Conservation (phyloP, 345 rosid genomes). For the Anacardium occidentale region DNA sequence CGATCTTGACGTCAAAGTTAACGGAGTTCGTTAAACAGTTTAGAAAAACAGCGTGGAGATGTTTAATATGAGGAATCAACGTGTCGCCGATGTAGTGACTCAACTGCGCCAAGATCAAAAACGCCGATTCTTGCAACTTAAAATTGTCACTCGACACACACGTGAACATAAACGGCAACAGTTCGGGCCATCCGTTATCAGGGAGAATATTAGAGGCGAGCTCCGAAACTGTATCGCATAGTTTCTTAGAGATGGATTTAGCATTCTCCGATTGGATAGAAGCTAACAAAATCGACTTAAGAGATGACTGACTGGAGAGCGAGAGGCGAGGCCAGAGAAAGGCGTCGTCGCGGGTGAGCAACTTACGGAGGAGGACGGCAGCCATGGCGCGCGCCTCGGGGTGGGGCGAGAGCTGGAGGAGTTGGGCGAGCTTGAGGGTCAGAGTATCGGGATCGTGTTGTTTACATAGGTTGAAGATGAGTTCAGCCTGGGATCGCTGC, state of each 20-base stretch:
- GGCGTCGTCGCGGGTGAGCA: constrained; percentile 84
- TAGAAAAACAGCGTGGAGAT: constrained; percentile 77
- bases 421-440: constrained; percentile 76
- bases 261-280: constrained; percentile 77
- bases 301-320: constrained; percentile 64
- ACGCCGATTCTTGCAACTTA: constrained; percentile 88
- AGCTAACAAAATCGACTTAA: constrained; percentile 69
- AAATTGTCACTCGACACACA: constrained; percentile 79
- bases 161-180: constrained; percentile 90
- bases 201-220: constrained; percentile 84
- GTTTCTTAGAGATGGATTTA: constrained; percentile 78
- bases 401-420: constrained; percentile 71
- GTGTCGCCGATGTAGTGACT: constrained; percentile 89
- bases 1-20: constrained; percentile 83
- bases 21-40: constrained; percentile 58
- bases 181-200: constrained; percentile 95
- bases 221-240: constrained; percentile 94
- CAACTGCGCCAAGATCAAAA: constrained; percentile 86
- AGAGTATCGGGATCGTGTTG: constrained; percentile 84
- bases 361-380: constrained; percentile 90
- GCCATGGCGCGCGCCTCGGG: constrained; percentile 91
- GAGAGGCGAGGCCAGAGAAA: constrained; percentile 88
- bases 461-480: constrained; percentile 83
- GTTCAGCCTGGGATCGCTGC: constrained; percentile 85
- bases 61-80: constrained; percentile 71